phyloP scores from a whole-genome alignment of 345 rosid genomes.

The Eucalyptus regnans region DNA sequence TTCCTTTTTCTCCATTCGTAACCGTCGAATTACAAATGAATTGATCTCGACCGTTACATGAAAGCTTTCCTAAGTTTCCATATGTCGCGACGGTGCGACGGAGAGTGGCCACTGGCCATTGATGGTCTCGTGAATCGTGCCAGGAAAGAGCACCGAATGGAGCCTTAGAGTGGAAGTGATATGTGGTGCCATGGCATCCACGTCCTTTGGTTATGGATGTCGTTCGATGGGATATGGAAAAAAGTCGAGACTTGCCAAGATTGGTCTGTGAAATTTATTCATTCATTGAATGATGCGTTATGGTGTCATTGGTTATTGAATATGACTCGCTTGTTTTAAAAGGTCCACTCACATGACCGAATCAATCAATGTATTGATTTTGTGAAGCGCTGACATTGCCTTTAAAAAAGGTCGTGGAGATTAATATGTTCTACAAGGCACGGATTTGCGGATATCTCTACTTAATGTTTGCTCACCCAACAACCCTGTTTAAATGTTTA shows the following conservation, averaged over 20 bases:
- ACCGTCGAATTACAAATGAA: background rate
- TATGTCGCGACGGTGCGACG: too few species aligned
- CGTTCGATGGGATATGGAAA: background rate
- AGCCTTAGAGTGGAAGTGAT: accelerated
- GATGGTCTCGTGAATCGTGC: background rate
- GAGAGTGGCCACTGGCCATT: background rate
- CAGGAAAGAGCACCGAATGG: background rate
- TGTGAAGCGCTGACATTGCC: background rate
- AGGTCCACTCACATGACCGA: accelerated
- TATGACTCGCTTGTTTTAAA: background rate
- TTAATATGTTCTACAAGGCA: background rate
- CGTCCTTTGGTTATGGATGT: background rate
- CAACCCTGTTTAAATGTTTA: too few species aligned
- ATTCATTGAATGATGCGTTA: background rate
- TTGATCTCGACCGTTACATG: background rate
- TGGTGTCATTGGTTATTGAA: background rate
- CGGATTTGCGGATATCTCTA: background rate
- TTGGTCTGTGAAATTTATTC: accelerated
- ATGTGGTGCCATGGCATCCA: accelerated
- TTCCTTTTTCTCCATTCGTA: accelerated
- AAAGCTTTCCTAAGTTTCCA: background rate
- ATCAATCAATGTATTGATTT: background rate
- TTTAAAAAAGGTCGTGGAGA: accelerated
- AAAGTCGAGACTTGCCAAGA: background rate
- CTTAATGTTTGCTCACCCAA: background rate